These are phyloP conservation scores for Leishmania martiniquensis DNA, from an alignment of 208 protist species.

Conservation along the genomic window DNA sequence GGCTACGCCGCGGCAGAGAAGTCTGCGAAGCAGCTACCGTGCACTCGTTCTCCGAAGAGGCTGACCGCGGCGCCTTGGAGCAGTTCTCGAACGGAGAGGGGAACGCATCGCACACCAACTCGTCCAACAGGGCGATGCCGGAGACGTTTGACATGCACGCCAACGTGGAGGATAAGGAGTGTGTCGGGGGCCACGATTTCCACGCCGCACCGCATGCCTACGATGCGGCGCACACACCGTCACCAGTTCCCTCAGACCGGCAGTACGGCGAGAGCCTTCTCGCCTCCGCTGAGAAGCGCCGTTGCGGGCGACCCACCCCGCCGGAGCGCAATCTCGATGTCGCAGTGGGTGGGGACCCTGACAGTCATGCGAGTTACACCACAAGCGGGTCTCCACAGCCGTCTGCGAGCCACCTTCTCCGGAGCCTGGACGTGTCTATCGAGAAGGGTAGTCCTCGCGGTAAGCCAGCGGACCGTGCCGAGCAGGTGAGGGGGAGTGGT, in stretches of 20 bases:
- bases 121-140: not conserved
- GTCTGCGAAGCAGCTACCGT: not conserved
- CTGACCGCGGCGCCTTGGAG: not conserved
- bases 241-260: constrained; percentile 33
- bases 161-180: not conserved
- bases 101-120: not conserved
- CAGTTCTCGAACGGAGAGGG: constrained; percentile 15
- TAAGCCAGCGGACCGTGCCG: constrained; percentile 12
- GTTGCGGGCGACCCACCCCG: constrained; percentile 30
- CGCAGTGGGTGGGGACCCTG: not conserved
- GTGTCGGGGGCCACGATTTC: not conserved
- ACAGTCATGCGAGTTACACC: not conserved
- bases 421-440: constrained; percentile 36
- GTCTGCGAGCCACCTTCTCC: constrained; percentile 28
- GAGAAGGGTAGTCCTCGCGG: constrained; percentile 21
- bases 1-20: constrained; percentile 22
- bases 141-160: not conserved
- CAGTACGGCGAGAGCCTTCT: constrained; percentile 38
- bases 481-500: not conserved
- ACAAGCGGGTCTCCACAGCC: constrained; percentile 38
- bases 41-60: not conserved
- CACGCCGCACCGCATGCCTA: not conserved
- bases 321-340: constrained; percentile 5
- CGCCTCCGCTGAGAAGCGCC: constrained; percentile 37
- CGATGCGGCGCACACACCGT: constrained; percentile 25